Conservation (phyloP, 2,329 filamentous ascomycete species). For the Colletotrichum sp. region DNA sequence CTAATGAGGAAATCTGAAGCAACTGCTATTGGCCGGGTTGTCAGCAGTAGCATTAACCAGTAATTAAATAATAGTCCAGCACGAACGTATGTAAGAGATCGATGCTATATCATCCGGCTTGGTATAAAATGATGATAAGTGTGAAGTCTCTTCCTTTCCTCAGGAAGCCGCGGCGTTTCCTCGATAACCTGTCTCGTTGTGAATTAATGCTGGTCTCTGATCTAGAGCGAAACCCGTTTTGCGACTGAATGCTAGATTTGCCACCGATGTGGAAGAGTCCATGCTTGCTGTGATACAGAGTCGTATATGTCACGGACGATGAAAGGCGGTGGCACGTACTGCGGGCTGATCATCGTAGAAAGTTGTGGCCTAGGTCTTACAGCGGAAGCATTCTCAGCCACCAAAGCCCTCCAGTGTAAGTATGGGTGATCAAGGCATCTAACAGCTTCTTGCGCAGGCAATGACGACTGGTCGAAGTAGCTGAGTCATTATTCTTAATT, state of each 20-base stretch:
- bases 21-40: background rate
- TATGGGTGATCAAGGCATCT: background rate
- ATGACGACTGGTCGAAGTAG: too few species aligned
- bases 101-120: rapidly evolving
- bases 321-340: rapidly evolving
- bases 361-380: background rate
- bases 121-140: background rate
- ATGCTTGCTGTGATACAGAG: background rate
- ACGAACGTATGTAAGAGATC: background rate
- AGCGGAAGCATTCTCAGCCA: background rate
- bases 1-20: too few species aligned
- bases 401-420: background rate
- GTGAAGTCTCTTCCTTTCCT: background rate
- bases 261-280: rapidly evolving
- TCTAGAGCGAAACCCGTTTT: rapidly evolving
- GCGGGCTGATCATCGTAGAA: background rate
- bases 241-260: background rate
- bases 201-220: background rate
- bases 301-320: background rate
- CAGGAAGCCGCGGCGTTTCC: background rate
- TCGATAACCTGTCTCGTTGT: background rate
- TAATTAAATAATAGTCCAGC: background rate
- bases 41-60: rapidly evolving
- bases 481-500: too few species aligned
- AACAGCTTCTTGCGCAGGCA: background rate